Evolutionary conservation across 2,329 filamentous ascomycete species (phyloP), one percentile per base, ranked within the genome.

Genomic region (Thermomyces lanuginosus): DNA sequence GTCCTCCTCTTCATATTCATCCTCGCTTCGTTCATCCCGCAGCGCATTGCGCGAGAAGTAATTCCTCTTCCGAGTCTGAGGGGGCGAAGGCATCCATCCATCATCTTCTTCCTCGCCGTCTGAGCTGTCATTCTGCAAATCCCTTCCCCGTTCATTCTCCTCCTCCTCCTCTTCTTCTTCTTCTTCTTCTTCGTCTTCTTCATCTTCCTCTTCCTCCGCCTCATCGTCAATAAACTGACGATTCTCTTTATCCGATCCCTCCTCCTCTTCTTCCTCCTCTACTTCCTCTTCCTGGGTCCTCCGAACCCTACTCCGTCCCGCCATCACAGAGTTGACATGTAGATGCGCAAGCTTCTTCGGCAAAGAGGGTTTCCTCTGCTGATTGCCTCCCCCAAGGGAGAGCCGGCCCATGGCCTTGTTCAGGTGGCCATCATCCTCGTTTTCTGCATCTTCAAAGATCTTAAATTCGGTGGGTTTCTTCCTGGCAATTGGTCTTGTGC

Each of bases 1-100:
- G 27, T 46, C 41, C 10, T 37, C 35, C 25, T 44, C 44, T 37
- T 49, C 44, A 27, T 46, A 40, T 10, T 37, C 35, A 6, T 33
- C 27, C 13, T 34, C 35, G n/a, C 35, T 34, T 8, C 32, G 39
- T 24, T 36, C 35, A 8, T n/a, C n/a, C n/a, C n/a, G n/a, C n/a
- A n/a, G n/a, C n/a, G n/a, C 37, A 36, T 11, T 42, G 39, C 12
- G 44, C 41, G 5, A 44, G 38, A 14, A 34, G 28, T 23, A 21
- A 31, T 21, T 42, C 42, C 3, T 36, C 38, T 15, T 25, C 27
- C 11, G 17, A 6, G 11, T 15, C 22, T 28, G 24, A 11, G n/a
- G n/a, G n/a, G n/a, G n/a, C n/a, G n/a, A n/a, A n/a, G n/a, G n/a
- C n/a, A n/a, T n/a, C n/a, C n/a, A 16, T 9, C 23, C 21, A 16